Base-by-base conservation (phyloP, 345 rosid genomes). In the Limnanthes douglasii region DNA sequence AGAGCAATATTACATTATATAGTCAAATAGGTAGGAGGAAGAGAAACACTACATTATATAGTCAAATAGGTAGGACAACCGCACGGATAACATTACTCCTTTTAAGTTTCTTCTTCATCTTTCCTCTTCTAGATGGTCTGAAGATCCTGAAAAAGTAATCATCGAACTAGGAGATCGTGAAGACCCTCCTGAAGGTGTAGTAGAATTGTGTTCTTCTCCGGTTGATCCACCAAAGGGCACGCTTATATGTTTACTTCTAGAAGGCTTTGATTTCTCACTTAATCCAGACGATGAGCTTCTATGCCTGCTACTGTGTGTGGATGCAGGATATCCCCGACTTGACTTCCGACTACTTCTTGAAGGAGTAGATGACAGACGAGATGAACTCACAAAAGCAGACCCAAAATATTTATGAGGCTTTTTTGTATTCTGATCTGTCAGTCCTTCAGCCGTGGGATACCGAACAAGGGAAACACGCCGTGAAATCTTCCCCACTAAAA, bases 401-500 rank as follows among this genome's bases (percentile, higher is more conserved):
- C 48, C 56, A 28, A 72, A 50, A 13, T 34, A 51, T 48, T 48
- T 56, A 24, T 45, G 57, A 35, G 39, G 37, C 8, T 33, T 24
- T 34, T 46, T 47, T 9, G 49, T 21, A 20, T 20, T 48, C 14
- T 20, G 26, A 11, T 70, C 73, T 2, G 34, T 25, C 6, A 73
- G 55, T 46, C 75, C 74, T 11, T 66, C 46, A 4, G 95, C 84
- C 10, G 75, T 93, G 10, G 76, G 76, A 48, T 51, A 71, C 37
- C 68, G 66, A 32, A 68, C 77, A 11, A 84, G 46, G 2, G 93
- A 60, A 15, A 73, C 74, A 40, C 70, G 55, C 10, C 78, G 49
- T n/a, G 84, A 53, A 43, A 79, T 57, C 53, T 69, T 75, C 40
- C 75, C 81, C 42, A 37, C 93, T 84, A n/a, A n/a, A n/a, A n/a